Conservation (phyloP, 208 protist species). For the Trypanosoma platydactyli region DNA sequence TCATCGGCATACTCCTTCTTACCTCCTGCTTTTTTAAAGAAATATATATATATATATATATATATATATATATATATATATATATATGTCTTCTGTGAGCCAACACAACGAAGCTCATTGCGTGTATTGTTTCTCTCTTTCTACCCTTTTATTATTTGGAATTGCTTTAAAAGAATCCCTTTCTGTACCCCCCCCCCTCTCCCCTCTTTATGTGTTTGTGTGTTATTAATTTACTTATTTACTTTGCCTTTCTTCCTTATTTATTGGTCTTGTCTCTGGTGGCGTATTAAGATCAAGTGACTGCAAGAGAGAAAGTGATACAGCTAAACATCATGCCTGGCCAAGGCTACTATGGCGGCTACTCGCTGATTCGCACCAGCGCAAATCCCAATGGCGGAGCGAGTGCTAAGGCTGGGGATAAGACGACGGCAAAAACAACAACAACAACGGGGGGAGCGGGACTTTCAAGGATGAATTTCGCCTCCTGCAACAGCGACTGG, state of each 20-base stretch:
- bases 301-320: constrained; percentile 4
- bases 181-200: too few relatives aligned
- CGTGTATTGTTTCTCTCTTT: constrained; percentile 9
- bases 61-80: too few relatives aligned
- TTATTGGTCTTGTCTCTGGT: neutral
- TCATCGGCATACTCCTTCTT: neutral
- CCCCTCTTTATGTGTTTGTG: too few relatives aligned
- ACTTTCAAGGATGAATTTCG: constrained; percentile 45
- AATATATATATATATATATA: too few relatives aligned
- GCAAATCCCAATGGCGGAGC: neutral
- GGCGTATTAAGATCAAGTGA: constrained; percentile 10
- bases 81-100: too few relatives aligned
- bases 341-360: constrained; percentile 23
- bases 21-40: neutral
- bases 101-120: too few relatives aligned
- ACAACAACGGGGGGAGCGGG: constrained; percentile 6
- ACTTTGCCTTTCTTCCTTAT: neutral
- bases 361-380: constrained; percentile 22
- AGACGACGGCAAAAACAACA: constrained; percentile 4
- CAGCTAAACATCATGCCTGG: constrained; percentile 6
- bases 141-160: constrained; percentile 17
- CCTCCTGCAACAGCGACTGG: constrained; percentile 59
- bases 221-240: constrained; percentile 19
- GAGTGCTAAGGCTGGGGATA: constrained; percentile 5
- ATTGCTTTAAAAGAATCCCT: too few relatives aligned